A percentile compares a stretch with the other conserved stretches of the same genome.
These are phyloP conservation scores for Phaeophleospora eucalypticola DNA, from an alignment of 2,329 filamentous ascomycete species.

Conservation along the genomic window DNA sequence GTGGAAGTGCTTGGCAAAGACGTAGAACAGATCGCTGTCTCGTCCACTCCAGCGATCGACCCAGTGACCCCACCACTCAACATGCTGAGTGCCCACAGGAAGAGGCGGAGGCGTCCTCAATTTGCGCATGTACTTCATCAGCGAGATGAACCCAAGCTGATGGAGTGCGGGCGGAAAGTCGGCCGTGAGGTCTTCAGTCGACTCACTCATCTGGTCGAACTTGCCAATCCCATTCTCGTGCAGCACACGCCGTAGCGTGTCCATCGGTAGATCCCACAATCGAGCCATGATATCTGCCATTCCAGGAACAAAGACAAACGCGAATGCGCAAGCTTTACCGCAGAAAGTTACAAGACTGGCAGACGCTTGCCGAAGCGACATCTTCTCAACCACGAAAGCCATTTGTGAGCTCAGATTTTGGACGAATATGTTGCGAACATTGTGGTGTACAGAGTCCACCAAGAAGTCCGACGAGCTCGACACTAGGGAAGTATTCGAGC, in stretches of 20 bases:
- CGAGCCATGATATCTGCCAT: constrained; percentile 78
- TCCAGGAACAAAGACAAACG: constrained; percentile 87
- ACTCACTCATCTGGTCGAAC: constrained; percentile 46
- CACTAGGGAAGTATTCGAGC: constrained; percentile 54
- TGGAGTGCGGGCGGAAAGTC: constrained; percentile 67
- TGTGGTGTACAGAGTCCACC: constrained; percentile 75
- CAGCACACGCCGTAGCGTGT: constrained; percentile 66
- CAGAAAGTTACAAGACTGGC: constrained; percentile 71
- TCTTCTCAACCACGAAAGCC: constrained; percentile 80
- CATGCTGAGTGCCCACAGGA: constrained; percentile 64
- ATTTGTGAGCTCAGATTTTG: constrained; percentile 79
- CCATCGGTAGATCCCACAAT: constrained; percentile 70
- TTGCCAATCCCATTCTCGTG: constrained; percentile 60
- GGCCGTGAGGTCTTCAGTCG: constrained; percentile 60
- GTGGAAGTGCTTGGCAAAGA: constrained; percentile 86
- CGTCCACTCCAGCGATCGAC: constrained; percentile 78
- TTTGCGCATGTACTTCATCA: constrained; percentile 56
- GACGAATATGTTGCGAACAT: constrained; percentile 80
- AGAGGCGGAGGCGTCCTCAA: constrained; percentile 63
- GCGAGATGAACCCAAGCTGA: constrained; percentile 55
- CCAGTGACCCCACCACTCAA: constrained; percentile 86
- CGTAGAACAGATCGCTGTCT: constrained; percentile 86
- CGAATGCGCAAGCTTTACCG: constrained; percentile 85
- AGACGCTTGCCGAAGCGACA: constrained; percentile 71
- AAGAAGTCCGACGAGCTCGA: constrained; percentile 61